Evolutionary conservation across 345 rosid species (phyloP), one percentile per base, ranked within the genome.

Genomic region (Eucalyptus decipiens): DNA sequence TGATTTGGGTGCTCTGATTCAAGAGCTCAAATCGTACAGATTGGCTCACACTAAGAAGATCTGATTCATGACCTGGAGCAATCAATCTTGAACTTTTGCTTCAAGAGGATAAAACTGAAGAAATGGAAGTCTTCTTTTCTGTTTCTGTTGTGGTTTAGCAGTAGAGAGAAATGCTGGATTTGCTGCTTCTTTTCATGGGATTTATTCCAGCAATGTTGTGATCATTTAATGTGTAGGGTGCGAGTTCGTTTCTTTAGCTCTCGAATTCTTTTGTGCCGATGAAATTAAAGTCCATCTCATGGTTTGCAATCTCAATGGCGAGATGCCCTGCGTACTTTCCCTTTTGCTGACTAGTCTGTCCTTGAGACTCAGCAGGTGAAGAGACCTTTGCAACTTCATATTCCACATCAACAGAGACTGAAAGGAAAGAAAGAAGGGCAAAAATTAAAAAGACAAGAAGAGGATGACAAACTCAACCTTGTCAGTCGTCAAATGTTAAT

Each of bases 1-100:
- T 18, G 92, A 92, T 89, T 43, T 92, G 85, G 65, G 51, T 48
- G 58, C 89, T 43, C 60, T 93, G 10, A 58, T 94, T 18, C 58
- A 90, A 60, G 92, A 92, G 85, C 4, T 91, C 32, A 60, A 30
- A 60, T 30, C 32, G 32, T 34, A 60, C 34, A 60, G 69, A 28
- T 60, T 60, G 34, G 34, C 69, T 60, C 69, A 60, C 69, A 28
- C 16, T 60, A 28, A 60, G 32, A 60, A 60, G 69, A 60, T 60
- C 69, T 60, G 69, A 60, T 60, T 60, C 16, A 4, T 60, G 69
- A 60, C 69, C 69, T 28, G 69, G 69, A 60, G 69, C 69, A 60
- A 60, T 60, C 69, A 28, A 60, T 60, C 69, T 60, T 60, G 69
- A 60, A 60, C 32, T 60, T 60, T 60, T 60, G 69, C 69, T 28